These are phyloP conservation scores for Fusarium stilboides DNA, from an alignment of 2,329 filamentous ascomycete genomes.

Conservation along the genomic window DNA sequence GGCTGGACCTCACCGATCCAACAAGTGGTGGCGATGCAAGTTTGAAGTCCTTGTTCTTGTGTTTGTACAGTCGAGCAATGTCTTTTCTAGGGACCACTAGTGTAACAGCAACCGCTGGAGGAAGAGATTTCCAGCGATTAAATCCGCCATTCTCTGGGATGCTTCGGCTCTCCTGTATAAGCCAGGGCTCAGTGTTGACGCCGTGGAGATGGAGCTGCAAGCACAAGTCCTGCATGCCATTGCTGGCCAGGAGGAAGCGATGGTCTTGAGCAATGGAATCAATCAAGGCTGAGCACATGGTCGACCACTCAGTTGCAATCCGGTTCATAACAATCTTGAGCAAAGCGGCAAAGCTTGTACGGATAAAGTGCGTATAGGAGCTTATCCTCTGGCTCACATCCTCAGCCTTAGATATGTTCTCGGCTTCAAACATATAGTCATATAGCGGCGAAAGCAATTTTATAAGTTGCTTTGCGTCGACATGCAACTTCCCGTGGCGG, in stretches of 20 bases:
- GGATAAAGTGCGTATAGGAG: constrained; percentile 54
- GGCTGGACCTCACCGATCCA: constrained; percentile 50
- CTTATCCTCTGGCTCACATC: constrained; percentile 20
- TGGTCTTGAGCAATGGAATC: constrained; percentile 52
- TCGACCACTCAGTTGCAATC: constrained; percentile 55
- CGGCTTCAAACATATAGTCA: constrained; percentile 61
- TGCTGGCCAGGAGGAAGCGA: constrained; percentile 50
- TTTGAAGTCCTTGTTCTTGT: constrained; percentile 24
- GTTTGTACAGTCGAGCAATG: constrained; percentile 51
- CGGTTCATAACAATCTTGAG: constrained; percentile 56
- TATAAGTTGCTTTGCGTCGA: constrained; percentile 58
- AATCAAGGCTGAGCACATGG: constrained; percentile 51
- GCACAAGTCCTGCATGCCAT: constrained; percentile 55
- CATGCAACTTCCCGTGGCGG: constrained; percentile 46
- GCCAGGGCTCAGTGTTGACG: constrained; percentile 53
- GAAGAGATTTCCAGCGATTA: constrained; percentile 57
- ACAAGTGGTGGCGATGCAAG: constrained; percentile 50
- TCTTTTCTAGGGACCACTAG: constrained; percentile 53
- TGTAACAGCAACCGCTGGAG: constrained; percentile 56
- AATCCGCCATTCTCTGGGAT: constrained; percentile 49
- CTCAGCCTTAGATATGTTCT: constrained; percentile 51
- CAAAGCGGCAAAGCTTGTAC: constrained; percentile 58
- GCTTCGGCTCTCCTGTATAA: constrained; percentile 43
- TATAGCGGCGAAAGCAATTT: constrained; percentile 60
- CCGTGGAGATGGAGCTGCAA: constrained; percentile 56